Evolutionary conservation across 164 flowering plant genomes (phyloP).

Genomic region (Tetracentron sinense): DNA sequence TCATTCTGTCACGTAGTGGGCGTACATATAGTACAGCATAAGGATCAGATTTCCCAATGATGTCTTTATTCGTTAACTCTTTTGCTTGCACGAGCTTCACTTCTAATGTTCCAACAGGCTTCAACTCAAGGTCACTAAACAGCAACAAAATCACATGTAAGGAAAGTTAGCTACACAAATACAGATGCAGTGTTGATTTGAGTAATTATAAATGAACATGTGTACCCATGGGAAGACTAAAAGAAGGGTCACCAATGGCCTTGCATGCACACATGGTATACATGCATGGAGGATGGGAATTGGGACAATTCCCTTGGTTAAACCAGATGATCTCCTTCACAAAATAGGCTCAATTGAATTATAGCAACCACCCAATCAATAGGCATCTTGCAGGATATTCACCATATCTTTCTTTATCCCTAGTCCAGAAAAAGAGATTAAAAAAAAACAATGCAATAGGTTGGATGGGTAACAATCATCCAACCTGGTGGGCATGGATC

Average conservation of each 20-base stretch:
- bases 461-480: too few relatives aligned
- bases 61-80: conserved; percentile 83
- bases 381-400: too few relatives aligned
- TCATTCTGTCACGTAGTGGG: conserved; percentile 77
- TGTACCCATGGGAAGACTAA: background rate
- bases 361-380: too few relatives aligned
- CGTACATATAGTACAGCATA: conserved; percentile 80
- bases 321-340: too few relatives aligned
- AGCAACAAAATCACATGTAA: conserved; percentile 8
- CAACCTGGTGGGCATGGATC: too few relatives aligned
- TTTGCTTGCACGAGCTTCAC: conserved; percentile 98
- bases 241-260: background rate
- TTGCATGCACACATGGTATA: background rate
- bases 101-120: conserved; percentile 88
- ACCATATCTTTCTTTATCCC: too few relatives aligned
- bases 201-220: background rate
- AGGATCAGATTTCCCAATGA: conserved; percentile 97
- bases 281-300: background rate
- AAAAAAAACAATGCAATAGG: too few relatives aligned
- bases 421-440: too few relatives aligned
- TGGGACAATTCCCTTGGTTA: background rate
- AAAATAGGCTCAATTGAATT: too few relatives aligned
- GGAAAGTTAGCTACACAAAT: background rate
- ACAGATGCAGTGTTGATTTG: background rate
- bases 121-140: conserved; percentile 83